These are phyloP conservation scores for Aureoboletus auriporus DNA, from an alignment of 768 basidiomycete species.

Conservation along the genomic window DNA sequence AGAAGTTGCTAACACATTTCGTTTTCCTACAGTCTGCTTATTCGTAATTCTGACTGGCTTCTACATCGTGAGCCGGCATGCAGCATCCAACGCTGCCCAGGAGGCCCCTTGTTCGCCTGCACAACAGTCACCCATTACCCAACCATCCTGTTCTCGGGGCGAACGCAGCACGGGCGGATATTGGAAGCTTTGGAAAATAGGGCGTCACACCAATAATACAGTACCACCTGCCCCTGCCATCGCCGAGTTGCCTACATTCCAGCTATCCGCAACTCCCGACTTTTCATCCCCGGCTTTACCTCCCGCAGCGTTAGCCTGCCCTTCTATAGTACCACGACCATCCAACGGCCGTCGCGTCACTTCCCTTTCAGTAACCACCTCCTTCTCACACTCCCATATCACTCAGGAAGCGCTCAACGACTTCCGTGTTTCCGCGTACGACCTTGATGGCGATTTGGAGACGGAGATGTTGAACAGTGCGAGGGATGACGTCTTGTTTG, in stretches of 20 bases:
- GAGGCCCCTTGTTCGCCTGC: neutral
- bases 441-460: constrained; percentile 25
- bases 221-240: neutral
- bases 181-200: constrained; percentile 18
- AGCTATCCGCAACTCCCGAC: neutral
- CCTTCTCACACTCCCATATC: constrained; percentile 21
- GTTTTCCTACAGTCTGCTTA: constrained; percentile 17
- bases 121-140: constrained; percentile 1
- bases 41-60: constrained; percentile 24
- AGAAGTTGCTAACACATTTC: constrained; percentile 11
- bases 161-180: constrained; percentile 2
- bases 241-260: neutral
- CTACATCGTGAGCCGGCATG: constrained; percentile 22
- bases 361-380: constrained; percentile 18
- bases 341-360: constrained; percentile 16
- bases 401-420: constrained; percentile 22
- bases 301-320: neutral
- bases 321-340: constrained; percentile 5
- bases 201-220: neutral
- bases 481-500: constrained; percentile 17
- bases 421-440: constrained; percentile 20
- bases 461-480: constrained; percentile 23
- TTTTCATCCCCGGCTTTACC: neutral
- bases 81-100: neutral
- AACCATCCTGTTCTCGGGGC: neutral